Evolutionary conservation across 2,329 filamentous ascomycete genomes (phyloP).

Genomic region (Ascochyta clinopodiicola): DNA sequence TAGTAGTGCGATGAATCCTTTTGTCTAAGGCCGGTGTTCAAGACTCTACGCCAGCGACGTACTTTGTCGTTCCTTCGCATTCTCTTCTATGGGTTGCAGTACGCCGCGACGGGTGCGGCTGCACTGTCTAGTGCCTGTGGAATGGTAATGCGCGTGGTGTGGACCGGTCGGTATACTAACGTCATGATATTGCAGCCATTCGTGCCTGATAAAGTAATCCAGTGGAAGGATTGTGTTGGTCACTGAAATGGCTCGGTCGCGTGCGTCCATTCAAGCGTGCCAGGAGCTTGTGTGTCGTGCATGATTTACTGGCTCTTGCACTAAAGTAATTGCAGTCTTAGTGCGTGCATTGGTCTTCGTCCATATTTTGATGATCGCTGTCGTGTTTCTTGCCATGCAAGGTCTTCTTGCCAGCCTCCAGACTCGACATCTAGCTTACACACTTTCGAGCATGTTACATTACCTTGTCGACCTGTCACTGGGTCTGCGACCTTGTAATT

Average conservation of each 20-base stretch:
- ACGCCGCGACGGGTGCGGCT: no score
- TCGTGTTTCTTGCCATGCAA: no score
- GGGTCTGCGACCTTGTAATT: neutral
- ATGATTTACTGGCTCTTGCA: neutral
- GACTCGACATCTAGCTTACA: neutral
- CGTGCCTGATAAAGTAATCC: neutral
- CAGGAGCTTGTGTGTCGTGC: neutral
- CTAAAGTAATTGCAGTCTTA: neutral
- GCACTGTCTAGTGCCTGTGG: no score
- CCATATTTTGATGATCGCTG: no score
- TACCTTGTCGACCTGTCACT: neutral
- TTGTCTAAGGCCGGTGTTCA: no score
- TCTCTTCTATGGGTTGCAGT: no score
- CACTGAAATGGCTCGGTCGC: neutral
- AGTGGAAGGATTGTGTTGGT: neutral
- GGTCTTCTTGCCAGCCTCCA: neutral
- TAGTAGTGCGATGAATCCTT: no score
- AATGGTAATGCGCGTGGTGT: neutral
- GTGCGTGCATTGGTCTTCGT: no score
- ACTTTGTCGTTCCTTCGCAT: no score
- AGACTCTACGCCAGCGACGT: no score
- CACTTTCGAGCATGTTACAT: neutral
- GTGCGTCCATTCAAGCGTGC: neutral
- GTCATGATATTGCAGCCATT: neutral
- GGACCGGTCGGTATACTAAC: neutral